phyloP scores from a whole-genome alignment of 495 filamentous ascomycete genomes.

The Apiosordaria backusii region DNA sequence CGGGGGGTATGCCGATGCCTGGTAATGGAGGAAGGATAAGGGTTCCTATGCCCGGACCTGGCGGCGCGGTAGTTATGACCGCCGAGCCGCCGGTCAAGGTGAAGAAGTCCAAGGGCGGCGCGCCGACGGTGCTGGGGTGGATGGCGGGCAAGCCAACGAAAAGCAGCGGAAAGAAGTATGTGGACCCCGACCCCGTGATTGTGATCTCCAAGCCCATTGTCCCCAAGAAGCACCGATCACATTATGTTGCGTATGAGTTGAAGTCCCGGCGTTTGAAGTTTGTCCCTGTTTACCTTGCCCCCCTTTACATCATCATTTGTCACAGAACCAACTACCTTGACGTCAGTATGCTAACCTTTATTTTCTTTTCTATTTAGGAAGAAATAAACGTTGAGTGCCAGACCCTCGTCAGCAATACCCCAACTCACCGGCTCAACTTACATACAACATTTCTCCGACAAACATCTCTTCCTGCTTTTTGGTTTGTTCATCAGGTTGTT shows the following conservation, averaged over 20 bases:
- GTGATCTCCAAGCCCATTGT: background rate
- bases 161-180: constrained; percentile 36
- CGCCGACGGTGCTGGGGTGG: constrained; percentile 34
- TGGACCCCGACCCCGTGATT: constrained; percentile 6
- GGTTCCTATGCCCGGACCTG: constrained; percentile 1
- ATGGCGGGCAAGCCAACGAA: constrained; percentile 37
- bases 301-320: background rate
- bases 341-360: constrained; percentile 3
- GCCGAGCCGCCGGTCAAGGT: background rate
- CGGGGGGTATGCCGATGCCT: constrained; percentile 4
- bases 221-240: constrained; percentile 10
- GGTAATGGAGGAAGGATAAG: background rate
- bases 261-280: constrained; percentile 14
- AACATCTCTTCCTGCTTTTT: constrained; percentile 5
- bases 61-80: constrained; percentile 6
- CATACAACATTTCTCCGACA: background rate
- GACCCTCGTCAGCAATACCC: no score
- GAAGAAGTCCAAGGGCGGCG: background rate
- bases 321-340: no score
- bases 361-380: background rate
- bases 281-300: background rate
- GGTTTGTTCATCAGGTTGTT: constrained; percentile 2
- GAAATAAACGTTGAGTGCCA: constrained; percentile 8
- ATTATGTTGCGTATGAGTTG: constrained; percentile 7
- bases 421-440: background rate